phyloP scores from a whole-genome alignment of 78 protist species.

The Protostelium mycophagum region DNA sequence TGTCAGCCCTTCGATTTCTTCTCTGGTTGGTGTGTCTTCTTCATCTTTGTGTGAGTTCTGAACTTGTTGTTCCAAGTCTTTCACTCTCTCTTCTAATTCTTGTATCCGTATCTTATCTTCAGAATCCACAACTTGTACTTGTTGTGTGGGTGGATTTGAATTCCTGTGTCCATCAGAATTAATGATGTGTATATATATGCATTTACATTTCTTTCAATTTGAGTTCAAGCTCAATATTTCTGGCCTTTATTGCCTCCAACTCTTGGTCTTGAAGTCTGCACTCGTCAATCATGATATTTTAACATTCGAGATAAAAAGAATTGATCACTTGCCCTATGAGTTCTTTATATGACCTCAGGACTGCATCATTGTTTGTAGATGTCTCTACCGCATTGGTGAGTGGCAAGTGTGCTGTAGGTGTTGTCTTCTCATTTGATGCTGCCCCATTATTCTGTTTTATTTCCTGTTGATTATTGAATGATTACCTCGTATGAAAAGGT shows the following conservation, averaged over 20 bases:
- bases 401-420: neutral
- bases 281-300: neutral
- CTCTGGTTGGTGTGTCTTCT: neutral
- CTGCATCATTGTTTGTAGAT: neutral
- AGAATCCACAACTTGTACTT: too few species aligned
- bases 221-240: neutral
- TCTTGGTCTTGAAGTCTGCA: neutral
- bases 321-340: neutral
- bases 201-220: neutral
- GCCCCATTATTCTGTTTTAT: neutral
- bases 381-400: neutral
- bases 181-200: neutral
- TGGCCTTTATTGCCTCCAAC: neutral
- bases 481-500: neutral
- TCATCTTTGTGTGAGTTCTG: too few species aligned
- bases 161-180: neutral
- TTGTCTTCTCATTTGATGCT: too few species aligned
- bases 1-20: neutral
- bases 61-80: neutral
- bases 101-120: neutral
- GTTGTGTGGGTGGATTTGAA: conserved; percentile 1
- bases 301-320: neutral
- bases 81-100: neutral
- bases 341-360: neutral
- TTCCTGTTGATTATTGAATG: neutral